Base-by-base conservation (phyloP, 2,329 filamentous ascomycete genomes). In the Hirsutella rhossiliensis region DNA sequence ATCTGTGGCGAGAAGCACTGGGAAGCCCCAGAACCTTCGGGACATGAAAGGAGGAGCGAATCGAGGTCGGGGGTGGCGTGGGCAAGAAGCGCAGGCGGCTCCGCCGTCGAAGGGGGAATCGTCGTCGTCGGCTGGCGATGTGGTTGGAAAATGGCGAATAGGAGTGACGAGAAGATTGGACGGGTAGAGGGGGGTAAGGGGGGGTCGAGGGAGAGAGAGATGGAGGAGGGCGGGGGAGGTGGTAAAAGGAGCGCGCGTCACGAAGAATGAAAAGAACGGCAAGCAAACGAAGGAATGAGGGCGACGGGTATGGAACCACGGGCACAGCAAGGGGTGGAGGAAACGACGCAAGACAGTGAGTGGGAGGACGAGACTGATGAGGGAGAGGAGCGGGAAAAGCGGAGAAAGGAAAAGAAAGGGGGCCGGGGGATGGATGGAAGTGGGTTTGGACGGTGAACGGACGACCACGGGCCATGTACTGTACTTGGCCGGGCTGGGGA, bases 1-100 rank as follows among this genome's bases (percentile, higher is more conserved):
- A 59, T 61, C 59, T 56, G 56, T 54, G 45, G 52, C 53, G 48
- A 58, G 54, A 50, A 57, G 56, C 57, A 57, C 51, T 49, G 50
- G 18, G 51, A 53, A 52, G 54, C 51, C 49, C 53, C 55, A 55
- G 48, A 46, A 49, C 51, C 50, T 49, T 49, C 49, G 47, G 51
- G 51, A 52, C 52, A 54, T 54, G 42, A 52, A 56, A 47, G 42
- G 47, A 27, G 5, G 9, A 27, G 23, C 23, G 23, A 27, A 6
- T 9, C 23, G 9, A 27, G 9, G 23, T 9, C 23, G 23, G 23
- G 23, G 23, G 23, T 7, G 23, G 9, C 9, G 23, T 3, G 23
- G 23, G 9, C 3, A 9, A 27, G 23, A 27, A 4, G 23, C 23
- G 9, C 23, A 27, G 23, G 23, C 3, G 23, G 23, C 23, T 46